Conservation (phyloP, 2,329 filamentous ascomycete genomes). For the Verticillium longisporum region DNA sequence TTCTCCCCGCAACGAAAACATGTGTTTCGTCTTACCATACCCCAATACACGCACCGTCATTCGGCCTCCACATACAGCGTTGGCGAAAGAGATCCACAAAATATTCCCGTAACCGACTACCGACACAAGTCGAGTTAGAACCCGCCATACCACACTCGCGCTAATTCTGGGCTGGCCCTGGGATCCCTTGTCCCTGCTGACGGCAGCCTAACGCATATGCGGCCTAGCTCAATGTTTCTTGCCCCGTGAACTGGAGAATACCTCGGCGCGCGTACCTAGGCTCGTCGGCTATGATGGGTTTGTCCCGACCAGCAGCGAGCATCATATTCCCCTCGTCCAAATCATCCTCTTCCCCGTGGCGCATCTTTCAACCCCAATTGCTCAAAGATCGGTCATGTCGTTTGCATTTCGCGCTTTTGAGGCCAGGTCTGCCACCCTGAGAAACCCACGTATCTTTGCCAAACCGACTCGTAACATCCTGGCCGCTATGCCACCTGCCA, state of each 20-base stretch:
- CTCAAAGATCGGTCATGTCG: slow-evolving; percentile 7
- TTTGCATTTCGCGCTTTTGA: slow-evolving; percentile 11
- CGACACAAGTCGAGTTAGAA: not conserved
- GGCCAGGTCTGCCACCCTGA: slow-evolving; percentile 11
- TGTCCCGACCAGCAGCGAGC: not conserved
- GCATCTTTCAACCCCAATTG: not conserved
- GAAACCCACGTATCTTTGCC: not conserved
- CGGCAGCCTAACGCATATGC: not conserved
- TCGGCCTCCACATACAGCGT: no score
- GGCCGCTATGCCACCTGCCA: slow-evolving; percentile 44
- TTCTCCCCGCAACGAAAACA: not conserved
- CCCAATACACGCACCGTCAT: no score
- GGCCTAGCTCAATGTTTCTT: not conserved
- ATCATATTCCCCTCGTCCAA: not conserved
- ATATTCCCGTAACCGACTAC: not conserved
- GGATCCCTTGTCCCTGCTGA: not conserved
- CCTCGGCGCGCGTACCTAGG: not conserved
- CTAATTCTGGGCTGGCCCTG: not conserved
- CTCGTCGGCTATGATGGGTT: not conserved
- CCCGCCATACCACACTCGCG: not conserved
- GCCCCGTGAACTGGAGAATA: not conserved
- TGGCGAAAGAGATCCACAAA: not conserved
- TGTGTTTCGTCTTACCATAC: not conserved
- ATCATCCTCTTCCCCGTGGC: not conserved
- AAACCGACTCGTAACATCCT: not conserved